Evolutionary conservation across 2,329 filamentous ascomycete genomes (phyloP), one percentile per base, ranked within the genome.

Genomic region (Colletotrichum simmondsii): DNA sequence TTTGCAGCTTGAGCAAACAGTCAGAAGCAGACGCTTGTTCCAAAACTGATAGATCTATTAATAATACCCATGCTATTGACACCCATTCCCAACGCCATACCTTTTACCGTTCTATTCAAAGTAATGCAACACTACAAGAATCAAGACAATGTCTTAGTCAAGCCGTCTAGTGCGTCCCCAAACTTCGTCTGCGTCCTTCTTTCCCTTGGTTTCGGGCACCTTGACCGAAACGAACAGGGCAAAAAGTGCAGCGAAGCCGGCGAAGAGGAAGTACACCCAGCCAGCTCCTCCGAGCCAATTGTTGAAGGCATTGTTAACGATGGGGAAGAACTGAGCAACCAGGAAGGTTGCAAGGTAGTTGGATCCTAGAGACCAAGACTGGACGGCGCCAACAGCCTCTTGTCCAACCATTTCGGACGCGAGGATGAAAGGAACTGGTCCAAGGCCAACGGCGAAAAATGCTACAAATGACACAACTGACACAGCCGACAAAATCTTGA

Each of bases 341-440:
- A 97, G 77, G 79, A 98, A 98, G 0, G 96, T 98, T 0, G 95
- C 93, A 30, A 94, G 87, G 87, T 97, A 98, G 81, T 97, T 98
- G 16, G 94, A 93, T 1, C 91, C 94, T 28, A 98, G 84, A 0
- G 93, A 94, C 89, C 95, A 97, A 71, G 93, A 95, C 81, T 99
- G 97, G 0, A 95, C 93, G 0, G 96, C 95, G 1, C 96, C 95
- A 0, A 98, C 95, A 0, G 96, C 97, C 80, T 98, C 95, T 14
- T 95, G 92, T 0, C 92, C 93, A 1, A 98, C 97, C 3, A 98
- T 89, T 82, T 98, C 97, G 1, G 94, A 95, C 0, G 95, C 93
- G 59, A 99, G 88, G 76, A 98, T 97, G 82, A 98, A 99, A 0
- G 97, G 97, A 0, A 99, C 94, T 0, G 97, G 97, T 0, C 97